Percentiles rank a stretch among this genome's conserved stretches.
Conservation (phyloP, 768 basidiomycete genomes). For the Fomitopsis pulvina region DNA sequence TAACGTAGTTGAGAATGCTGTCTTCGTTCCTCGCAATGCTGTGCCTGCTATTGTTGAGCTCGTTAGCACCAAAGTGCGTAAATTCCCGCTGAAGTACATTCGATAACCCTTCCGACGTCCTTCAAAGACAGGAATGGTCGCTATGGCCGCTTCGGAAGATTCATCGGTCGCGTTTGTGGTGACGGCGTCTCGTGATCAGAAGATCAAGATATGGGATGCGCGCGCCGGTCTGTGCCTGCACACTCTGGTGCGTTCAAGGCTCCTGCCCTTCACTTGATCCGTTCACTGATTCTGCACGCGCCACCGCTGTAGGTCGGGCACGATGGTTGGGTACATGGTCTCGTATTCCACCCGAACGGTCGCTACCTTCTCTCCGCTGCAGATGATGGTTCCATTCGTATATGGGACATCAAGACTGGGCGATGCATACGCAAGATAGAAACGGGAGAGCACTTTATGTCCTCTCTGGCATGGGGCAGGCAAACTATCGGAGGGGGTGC, state of each 20-base stretch:
- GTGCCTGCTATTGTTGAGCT: conserved; percentile 41
- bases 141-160: conserved; percentile 36
- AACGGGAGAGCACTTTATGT: conserved; percentile 16
- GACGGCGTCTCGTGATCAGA: conserved; percentile 81
- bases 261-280: conserved; percentile 58
- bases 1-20: conserved; percentile 46
- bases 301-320: conserved; percentile 41
- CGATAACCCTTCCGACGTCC: background rate
- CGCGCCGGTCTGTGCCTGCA: conserved; percentile 68
- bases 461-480: conserved; percentile 17
- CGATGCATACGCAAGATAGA: conserved; percentile 73
- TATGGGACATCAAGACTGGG: conserved; percentile 51
- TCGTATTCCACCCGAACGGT: conserved; percentile 52
- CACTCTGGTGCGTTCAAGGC: conserved; percentile 31
- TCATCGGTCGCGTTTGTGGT: too few relatives aligned
- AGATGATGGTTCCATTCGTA: conserved; percentile 51
- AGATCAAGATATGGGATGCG: conserved; percentile 87
- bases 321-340: conserved; percentile 51
- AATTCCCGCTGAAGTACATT: background rate
- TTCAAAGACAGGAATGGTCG: conserved; percentile 41
- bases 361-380: conserved; percentile 50
- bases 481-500: too few relatives aligned
- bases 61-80: conserved; percentile 35
- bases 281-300: background rate
- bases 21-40: conserved; percentile 43